A percentile compares a stretch with the other conserved stretches of the same genome.
Conservation (phyloP, 1,284 basidiomycete genomes). For the Trametes polyzona region DNA sequence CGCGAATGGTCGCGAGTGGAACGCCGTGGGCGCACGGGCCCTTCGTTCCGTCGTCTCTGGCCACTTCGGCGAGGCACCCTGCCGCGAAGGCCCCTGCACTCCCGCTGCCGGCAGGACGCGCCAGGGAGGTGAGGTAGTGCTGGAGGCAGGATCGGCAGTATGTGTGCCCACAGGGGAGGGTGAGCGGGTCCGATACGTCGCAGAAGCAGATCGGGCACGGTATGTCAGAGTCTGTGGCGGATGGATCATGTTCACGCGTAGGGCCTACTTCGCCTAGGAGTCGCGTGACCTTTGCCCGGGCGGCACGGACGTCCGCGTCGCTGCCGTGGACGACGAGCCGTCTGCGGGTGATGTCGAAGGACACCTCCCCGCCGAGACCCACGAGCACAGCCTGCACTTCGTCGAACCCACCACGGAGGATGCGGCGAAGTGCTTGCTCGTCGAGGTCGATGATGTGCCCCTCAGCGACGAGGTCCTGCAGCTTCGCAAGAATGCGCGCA, state of each 20-base stretch:
- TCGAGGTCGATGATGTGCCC: slow-evolving; percentile 42
- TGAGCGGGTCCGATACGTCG: slow-evolving; percentile 40
- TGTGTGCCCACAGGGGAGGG: slow-evolving; percentile 49
- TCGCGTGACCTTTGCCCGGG: slow-evolving; percentile 2
- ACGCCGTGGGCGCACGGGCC: slow-evolving; percentile 38
- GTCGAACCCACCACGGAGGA: slow-evolving; percentile 43
- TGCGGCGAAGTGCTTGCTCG: slow-evolving; percentile 35
- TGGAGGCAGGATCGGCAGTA: slow-evolving; percentile 56
- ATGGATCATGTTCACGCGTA: no score
- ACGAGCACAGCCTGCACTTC: slow-evolving; percentile 38
- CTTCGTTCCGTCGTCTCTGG: background rate
- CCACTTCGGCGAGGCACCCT: slow-evolving; percentile 40
- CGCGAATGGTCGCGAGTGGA: slow-evolving; percentile 43
- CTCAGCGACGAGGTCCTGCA: slow-evolving; percentile 36
- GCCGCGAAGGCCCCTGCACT: slow-evolving; percentile 25
- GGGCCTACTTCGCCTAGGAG: background rate
- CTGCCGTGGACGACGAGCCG: slow-evolving; percentile 43
- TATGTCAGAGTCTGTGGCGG: slow-evolving; percentile 27
- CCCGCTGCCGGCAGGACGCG: slow-evolving; percentile 30
- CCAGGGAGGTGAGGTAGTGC: slow-evolving; percentile 42
- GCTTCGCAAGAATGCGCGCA: slow-evolving; percentile 36
- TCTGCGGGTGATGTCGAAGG: slow-evolving; percentile 41
- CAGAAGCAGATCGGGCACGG: slow-evolving; percentile 49
- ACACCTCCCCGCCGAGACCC: slow-evolving; percentile 46
- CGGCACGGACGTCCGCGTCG: slow-evolving; percentile 28